A percentile compares a stretch with the other conserved stretches of the same genome.
Conservation (phyloP, 2,329 filamentous ascomycete genomes). For the Alternaria viburni region DNA sequence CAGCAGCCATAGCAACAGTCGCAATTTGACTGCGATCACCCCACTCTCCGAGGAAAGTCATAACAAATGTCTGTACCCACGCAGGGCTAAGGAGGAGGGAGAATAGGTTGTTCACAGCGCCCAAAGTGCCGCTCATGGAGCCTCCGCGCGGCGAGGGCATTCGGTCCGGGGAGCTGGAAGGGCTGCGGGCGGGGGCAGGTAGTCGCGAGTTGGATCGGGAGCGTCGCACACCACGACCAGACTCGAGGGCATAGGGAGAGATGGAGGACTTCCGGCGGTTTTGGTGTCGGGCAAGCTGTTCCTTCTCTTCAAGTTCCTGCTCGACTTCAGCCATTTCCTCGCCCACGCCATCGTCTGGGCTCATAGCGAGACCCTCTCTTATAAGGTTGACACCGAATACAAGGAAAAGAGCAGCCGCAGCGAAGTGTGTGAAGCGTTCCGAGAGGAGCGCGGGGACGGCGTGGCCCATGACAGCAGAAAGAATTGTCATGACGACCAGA, state of each 20-base stretch:
- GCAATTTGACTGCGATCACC: constrained; percentile 97
- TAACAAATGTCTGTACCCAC: constrained; percentile 98
- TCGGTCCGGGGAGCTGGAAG: constrained; percentile 63
- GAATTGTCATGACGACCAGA: constrained; percentile 89
- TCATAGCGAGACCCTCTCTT: constrained; percentile 87
- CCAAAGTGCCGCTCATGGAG: constrained; percentile 58
- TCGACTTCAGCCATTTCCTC: constrained; percentile 99
- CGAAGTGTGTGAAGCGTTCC: constrained; percentile 86
- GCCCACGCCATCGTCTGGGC: constrained; percentile 85
- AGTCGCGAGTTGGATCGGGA: constrained; percentile 77
- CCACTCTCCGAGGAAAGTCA: constrained; percentile 99
- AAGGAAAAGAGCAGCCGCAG: constrained; percentile 84
- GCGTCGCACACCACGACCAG: constrained; percentile 72
- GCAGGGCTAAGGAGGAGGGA: constrained; percentile 89
- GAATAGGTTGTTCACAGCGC: constrained; percentile 83
- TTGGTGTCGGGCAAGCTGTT: constrained; percentile 71
- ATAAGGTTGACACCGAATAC: constrained; percentile 86
- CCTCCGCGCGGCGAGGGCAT: constrained; percentile 58
- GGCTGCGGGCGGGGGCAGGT: constrained; percentile 79
- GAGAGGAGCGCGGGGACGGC: constrained; percentile 89
- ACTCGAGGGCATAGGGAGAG: constrained; percentile 79
- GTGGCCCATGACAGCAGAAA: constrained; percentile 91
- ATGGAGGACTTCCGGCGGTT: constrained; percentile 71
- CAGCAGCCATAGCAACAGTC: constrained; percentile 97
- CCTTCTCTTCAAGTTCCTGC: constrained; percentile 90